phyloP scores from a whole-genome alignment of 116 monocot genomes.

The Iris pallida region DNA sequence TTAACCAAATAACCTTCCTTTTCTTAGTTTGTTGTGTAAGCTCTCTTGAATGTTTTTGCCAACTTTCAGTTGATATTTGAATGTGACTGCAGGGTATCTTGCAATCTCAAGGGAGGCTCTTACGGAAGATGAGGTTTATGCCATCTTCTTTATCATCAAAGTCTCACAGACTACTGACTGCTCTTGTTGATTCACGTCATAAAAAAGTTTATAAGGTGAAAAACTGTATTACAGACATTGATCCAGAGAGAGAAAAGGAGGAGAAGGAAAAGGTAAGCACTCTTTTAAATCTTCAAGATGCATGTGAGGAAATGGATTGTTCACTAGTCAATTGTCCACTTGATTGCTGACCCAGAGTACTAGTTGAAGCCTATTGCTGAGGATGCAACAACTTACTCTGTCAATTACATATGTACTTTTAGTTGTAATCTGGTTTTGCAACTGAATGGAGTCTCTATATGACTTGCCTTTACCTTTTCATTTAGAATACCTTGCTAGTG shows the following conservation, averaged over 20 bases:
- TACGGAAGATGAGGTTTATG: constrained; percentile 97
- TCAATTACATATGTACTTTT: neutral
- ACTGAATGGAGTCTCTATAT: neutral
- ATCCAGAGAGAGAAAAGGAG: constrained; percentile 98
- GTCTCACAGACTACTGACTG: constrained; percentile 91
- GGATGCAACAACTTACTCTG: neutral
- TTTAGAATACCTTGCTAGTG: no score
- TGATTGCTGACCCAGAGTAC: neutral
- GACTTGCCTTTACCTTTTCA: no score
- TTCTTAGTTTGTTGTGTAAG: neutral
- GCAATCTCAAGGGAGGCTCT: constrained; percentile 97
- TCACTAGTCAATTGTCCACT: neutral
- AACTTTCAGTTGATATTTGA: neutral
- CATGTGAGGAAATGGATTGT: neutral
- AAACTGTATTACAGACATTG: constrained; percentile 92
- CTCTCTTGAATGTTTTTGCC: neutral
- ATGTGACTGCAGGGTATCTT: constrained; percentile 67
- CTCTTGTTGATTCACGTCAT: constrained; percentile 97
- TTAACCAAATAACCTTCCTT: neutral
- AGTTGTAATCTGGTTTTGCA: constrained; percentile 2
- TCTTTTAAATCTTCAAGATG: neutral
- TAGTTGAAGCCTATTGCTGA: neutral
- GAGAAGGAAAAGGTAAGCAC: constrained; percentile 76
- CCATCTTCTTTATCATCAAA: constrained; percentile 98
- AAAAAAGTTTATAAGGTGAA: constrained; percentile 98